A percentile compares a stretch with the other conserved stretches of the same genome.
Evolutionary conservation across 2,329 filamentous ascomycete species (phyloP).

Genomic region (Metarhizium guizhouense): DNA sequence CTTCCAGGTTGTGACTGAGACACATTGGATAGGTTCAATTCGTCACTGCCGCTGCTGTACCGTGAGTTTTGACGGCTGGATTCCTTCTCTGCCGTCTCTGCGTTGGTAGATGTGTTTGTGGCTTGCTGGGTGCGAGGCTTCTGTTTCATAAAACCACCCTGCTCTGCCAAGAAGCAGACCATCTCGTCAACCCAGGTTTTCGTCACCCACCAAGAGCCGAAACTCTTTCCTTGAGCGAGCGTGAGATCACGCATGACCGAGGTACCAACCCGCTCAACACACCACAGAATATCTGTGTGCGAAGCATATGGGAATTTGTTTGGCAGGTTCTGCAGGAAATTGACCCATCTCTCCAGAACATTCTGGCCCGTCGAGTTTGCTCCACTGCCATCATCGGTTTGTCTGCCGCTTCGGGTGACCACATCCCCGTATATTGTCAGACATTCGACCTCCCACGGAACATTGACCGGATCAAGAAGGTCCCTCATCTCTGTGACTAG

Average conservation of each 20-base stretch:
- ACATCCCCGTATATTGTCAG: slow-evolving; percentile 52
- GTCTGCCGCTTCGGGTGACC: slow-evolving; percentile 36
- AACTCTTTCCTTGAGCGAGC: slow-evolving; percentile 67
- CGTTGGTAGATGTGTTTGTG: slow-evolving; percentile 19
- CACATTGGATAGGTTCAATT: slow-evolving; percentile 34
- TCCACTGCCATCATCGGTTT: slow-evolving; percentile 16
- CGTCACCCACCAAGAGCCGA: slow-evolving; percentile 89
- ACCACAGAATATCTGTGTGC: slow-evolving; percentile 65
- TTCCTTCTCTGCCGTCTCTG: slow-evolving; percentile 27
- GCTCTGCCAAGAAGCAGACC: slow-evolving; percentile 80
- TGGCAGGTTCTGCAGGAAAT: slow-evolving; percentile 61
- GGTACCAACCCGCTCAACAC: slow-evolving; percentile 66
- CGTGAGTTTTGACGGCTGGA: slow-evolving; percentile 25
- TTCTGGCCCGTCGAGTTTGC: slow-evolving; percentile 42
- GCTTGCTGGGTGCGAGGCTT: slow-evolving; percentile 28
- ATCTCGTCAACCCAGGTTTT: slow-evolving; percentile 96
- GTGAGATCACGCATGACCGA: slow-evolving; percentile 76
- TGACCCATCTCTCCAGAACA: slow-evolving; percentile 70
- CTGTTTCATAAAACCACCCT: slow-evolving; percentile 75
- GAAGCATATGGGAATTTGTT: slow-evolving; percentile 65
- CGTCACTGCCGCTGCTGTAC: slow-evolving; percentile 37
- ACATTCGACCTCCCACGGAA: slow-evolving; percentile 56
- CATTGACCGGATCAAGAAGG: slow-evolving; percentile 59
- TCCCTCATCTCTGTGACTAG: slow-evolving; percentile 59
- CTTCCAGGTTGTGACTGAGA: slow-evolving; percentile 38